These are phyloP conservation scores for Colletotrichum scovillei DNA, from an alignment of 2,329 filamentous ascomycete species.

Conservation along the genomic window DNA sequence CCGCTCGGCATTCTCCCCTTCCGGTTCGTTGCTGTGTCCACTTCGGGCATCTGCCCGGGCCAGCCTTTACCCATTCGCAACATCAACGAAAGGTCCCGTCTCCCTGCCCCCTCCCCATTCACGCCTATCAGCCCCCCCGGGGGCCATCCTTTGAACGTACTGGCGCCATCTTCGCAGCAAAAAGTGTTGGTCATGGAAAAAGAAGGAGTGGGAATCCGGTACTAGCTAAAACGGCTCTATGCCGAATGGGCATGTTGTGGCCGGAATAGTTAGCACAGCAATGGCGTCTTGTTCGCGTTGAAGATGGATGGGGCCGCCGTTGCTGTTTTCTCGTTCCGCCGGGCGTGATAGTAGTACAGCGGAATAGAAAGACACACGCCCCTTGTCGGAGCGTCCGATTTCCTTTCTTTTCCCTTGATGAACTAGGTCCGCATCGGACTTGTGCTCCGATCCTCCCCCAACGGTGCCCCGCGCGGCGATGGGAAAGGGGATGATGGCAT, in stretches of 20 bases:
- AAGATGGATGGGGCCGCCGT: too few species aligned
- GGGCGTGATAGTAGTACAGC: background rate
- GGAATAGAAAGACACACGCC: background rate
- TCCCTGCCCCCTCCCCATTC: too few species aligned
- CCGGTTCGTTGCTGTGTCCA: background rate
- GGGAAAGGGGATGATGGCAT: background rate
- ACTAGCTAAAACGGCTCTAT: background rate
- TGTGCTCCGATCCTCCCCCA: background rate
- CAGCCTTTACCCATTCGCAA: too few species aligned
- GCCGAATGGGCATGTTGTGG: background rate
- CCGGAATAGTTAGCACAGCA: background rate
- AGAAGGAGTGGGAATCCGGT: background rate
- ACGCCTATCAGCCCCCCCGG: background rate
- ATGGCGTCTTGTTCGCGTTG: background rate
- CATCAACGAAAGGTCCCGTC: too few species aligned
- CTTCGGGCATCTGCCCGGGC: constrained; percentile 17
- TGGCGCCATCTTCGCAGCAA: background rate
- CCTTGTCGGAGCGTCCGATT: background rate
- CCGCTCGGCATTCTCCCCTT: constrained; percentile 24
- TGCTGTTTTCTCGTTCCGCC: background rate
- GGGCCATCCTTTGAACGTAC: background rate
- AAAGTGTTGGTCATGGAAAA: background rate
- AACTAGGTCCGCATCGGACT: background rate
- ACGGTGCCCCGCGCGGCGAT: background rate
- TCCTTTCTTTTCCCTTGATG: background rate